Evolutionary conservation across 768 basidiomycete genomes (phyloP), one percentile per base, ranked within the genome.

Genomic region (Lactarius indigo): DNA sequence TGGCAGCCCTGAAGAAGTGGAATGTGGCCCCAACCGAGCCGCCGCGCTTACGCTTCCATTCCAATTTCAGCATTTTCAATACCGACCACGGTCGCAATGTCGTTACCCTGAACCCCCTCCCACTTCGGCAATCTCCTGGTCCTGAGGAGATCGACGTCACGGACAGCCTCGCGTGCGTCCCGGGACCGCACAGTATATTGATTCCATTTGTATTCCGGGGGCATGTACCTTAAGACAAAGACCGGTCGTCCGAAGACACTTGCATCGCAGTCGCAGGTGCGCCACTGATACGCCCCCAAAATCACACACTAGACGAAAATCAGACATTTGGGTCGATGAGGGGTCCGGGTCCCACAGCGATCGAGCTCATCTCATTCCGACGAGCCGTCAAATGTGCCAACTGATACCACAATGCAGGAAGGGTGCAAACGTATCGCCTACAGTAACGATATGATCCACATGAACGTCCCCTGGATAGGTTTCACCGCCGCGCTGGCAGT

Each of bases 1-100:
- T 86, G 1, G 68, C 76, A 12, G 80, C 82, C 64, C 83, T 85
- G 0, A 86, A 84, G 84, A 72, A 70, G 30, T 85, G 85, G 10
- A 73, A 76, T 20, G 77, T 87, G 61, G 84, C 85, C 61, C 71
- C 73, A 1, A 84, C 82, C 1, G 73, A 87, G 70, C 61, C 15
- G 37, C 35, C 81, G 5, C 79, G 78, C 59, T 84, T 77, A 57
- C n/a, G 77, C 41, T 17, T 17, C 30, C 74, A 3, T 58, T 52
- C 33, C 56, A 37, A 26, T 9, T 20, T 75, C 75, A 77, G 59
- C 61, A 72, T 20, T 64, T 77, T 39, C 78, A 78, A 66, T 77
- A 73, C n/a, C 67, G 37, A 15, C 23, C 18, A 76, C 77, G 70
- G 75, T 79, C 57, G 18, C 76, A 17, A 72, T 76, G 62, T 73